A percentile compares a stretch with the other conserved stretches of the same genome.
These are phyloP conservation scores for Cryptococcus neoformans DNA, from an alignment of 1,284 basidiomycete species.

Conservation along the genomic window DNA sequence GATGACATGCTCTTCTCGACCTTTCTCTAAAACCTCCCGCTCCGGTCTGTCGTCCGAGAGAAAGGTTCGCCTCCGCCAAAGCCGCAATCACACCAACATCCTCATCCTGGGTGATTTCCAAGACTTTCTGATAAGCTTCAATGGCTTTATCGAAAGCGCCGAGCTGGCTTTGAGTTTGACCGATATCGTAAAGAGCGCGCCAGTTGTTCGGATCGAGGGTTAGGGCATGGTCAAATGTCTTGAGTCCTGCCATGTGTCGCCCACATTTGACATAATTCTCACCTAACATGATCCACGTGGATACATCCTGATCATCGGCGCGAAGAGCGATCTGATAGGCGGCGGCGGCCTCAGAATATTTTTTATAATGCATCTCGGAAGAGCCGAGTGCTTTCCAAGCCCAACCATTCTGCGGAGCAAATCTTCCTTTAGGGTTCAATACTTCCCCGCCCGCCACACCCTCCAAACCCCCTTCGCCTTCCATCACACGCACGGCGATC, in stretches of 20 bases:
- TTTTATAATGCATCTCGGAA: conserved; percentile 77
- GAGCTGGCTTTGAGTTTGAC: conserved; percentile 77
- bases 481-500: conserved; percentile 85
- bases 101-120: conserved; percentile 55
- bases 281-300: conserved; percentile 85
- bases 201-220: conserved; percentile 71
- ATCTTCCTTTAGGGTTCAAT: conserved; percentile 51
- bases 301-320: conserved; percentile 70
- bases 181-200: conserved; percentile 81
- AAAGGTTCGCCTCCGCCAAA: conserved; percentile 70
- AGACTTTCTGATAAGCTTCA: conserved; percentile 61
- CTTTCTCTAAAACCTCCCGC: conserved; percentile 68
- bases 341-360: conserved; percentile 74
- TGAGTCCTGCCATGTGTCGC: conserved; percentile 82
- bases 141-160: conserved; percentile 75
- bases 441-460: conserved; percentile 57
- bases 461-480: conserved; percentile 79
- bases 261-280: conserved; percentile 89
- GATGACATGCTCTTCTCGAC: conserved; percentile 68
- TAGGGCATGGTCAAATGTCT: conserved; percentile 73
- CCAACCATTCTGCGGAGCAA: conserved; percentile 82
- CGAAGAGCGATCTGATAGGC: conserved; percentile 86
- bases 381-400: conserved; percentile 97
- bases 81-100: conserved; percentile 68
- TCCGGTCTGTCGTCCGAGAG: conserved; percentile 65